Evolutionary conservation across 192 early-diverging fungal species (phyloP), one percentile per base, ranked within the genome.

Genomic region (Glomus cerebriforme): DNA sequence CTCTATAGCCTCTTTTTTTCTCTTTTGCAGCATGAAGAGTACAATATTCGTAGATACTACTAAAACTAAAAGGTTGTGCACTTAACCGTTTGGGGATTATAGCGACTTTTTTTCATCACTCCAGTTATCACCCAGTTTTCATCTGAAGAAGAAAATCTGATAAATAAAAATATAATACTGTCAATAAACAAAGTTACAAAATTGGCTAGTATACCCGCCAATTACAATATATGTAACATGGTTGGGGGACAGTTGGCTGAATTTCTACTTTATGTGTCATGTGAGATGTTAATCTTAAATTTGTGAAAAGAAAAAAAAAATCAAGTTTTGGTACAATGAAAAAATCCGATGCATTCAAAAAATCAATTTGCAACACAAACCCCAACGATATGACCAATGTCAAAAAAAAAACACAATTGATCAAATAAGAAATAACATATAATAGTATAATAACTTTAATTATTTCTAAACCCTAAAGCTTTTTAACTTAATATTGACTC

Each of bases 241-340:
- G 39, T 37, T n/a, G n/a, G 34, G 34, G 34, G 27, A 65, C 63
- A 31, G 63, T 31, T 65, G 63, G 63, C 63, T 65, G 63, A 65
- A 65, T 31, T 65, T 65, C 31, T 31, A 26, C 31, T 31, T 65
- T 31, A 65, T 65, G 63, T 31, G 29, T 64, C 62, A 67, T 67
- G 66, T 68, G 29, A 35, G 34, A 68, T 32, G 66, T 34, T 19
- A 68, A 68, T 68, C 66, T 68, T 68, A 35, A 37, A 32, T 34
- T 32, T 22, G 32, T 34, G 34, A 37, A 68, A 39, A 68, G 22
- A 68, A 68, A 22, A 32, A 32, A 31, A 37, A 39, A 68, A 68
- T 68, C 66, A 32, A 35, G 66, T 35, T 68, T 68, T 68, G 7
- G 35, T 68, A 68, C 66, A 68, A 68, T 68, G 66, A 68, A 71